A percentile compares a stretch with the other conserved stretches of the same genome.
Conservation (phyloP, 75 land plant species). For the Sequoia sempervirens region DNA sequence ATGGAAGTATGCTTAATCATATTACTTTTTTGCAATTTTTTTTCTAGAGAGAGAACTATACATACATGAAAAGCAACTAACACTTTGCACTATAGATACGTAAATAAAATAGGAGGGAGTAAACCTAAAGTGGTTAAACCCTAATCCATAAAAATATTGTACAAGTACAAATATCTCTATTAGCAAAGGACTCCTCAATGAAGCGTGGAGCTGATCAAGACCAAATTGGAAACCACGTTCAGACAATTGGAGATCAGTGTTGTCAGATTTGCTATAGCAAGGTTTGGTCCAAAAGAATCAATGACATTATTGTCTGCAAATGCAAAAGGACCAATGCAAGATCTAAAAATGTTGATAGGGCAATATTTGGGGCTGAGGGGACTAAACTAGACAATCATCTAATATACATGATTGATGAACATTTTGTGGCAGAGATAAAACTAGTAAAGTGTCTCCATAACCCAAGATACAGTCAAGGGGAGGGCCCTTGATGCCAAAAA, state of each 20-base stretch:
- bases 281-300: too few relatives aligned
- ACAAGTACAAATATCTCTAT: background rate
- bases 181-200: background rate
- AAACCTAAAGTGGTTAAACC: background rate
- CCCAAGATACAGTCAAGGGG: too few relatives aligned
- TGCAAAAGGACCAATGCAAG: too few relatives aligned
- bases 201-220: background rate
- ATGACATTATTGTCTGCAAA: too few relatives aligned
- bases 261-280: too few relatives aligned
- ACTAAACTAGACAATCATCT: too few relatives aligned
- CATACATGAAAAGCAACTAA: background rate
- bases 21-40: background rate
- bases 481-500: too few relatives aligned
- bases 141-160: background rate
- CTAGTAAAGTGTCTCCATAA: too few relatives aligned
- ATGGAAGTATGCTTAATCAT: slow-evolving; percentile 5
- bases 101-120: background rate
- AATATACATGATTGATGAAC: too few relatives aligned
- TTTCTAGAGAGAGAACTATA: background rate
- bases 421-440: too few relatives aligned
- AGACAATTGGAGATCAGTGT: background rate
- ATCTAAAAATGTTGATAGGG: too few relatives aligned
- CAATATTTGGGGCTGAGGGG: too few relatives aligned
- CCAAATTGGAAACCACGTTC: background rate
- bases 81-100: background rate